These are phyloP conservation scores for Glycine latifolia DNA, from an alignment of 306 rosid genomes.

Conservation along the genomic window DNA sequence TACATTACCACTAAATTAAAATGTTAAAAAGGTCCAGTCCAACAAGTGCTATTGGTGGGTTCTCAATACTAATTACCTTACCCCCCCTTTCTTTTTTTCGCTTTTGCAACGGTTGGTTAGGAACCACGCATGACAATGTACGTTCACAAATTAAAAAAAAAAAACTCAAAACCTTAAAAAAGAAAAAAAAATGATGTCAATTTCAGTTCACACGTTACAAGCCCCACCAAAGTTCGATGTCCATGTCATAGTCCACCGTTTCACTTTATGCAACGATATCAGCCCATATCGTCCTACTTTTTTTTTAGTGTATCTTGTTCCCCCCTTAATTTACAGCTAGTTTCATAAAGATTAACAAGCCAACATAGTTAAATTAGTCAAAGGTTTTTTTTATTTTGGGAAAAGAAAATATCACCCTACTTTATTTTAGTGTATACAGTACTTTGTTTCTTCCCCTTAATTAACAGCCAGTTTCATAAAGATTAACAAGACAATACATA, in stretches of 20 bases:
- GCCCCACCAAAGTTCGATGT: constrained; percentile 22
- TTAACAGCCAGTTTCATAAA: constrained; percentile 17
- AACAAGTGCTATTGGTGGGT: constrained; percentile 45
- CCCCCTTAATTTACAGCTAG: background rate
- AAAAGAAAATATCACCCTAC: constrained; percentile 23
- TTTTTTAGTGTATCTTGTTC: background rate
- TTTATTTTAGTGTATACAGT: background rate
- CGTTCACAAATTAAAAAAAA: constrained; percentile 15
- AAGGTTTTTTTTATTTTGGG: constrained; percentile 35
- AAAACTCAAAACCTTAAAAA: background rate
- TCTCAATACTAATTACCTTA: constrained; percentile 47
- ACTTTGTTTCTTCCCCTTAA: background rate
- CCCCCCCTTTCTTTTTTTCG: background rate
- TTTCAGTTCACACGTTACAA: constrained; percentile 28
- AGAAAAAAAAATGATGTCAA: background rate
- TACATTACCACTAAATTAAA: constrained; percentile 43
- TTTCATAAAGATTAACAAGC: constrained; percentile 39
- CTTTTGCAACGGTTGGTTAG: constrained; percentile 50
- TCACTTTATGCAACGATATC: constrained; percentile 40
- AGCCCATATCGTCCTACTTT: background rate
- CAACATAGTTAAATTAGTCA: constrained; percentile 42
- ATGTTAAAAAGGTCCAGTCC: constrained; percentile 24
- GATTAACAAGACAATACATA: constrained; percentile 35
- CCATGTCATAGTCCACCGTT: constrained; percentile 41
- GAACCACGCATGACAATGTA: constrained; percentile 30